Percentiles rank a stretch among this genome's conserved stretches.
Conservation (phyloP, 2,329 filamentous ascomycete species). For the Penicillium sp. region DNA sequence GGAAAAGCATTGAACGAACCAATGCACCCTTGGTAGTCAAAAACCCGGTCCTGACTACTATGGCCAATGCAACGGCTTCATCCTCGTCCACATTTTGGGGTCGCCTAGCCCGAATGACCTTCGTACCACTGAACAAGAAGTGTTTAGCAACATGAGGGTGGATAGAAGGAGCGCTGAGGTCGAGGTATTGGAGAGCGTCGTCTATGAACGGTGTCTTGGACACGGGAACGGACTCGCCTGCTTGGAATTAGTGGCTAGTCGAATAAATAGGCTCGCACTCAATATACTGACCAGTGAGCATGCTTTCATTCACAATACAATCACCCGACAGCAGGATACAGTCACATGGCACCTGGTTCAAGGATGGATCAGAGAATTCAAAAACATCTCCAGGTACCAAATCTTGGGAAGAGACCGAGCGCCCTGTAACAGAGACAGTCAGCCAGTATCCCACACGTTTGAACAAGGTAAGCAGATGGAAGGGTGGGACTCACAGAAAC, state of each 20-base stretch:
- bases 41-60: conserved; percentile 92
- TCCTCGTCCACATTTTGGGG: conserved; percentile 83
- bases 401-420: conserved; percentile 79
- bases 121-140: conserved; percentile 92
- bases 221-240: conserved; percentile 91
- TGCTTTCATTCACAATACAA: conserved; percentile 98
- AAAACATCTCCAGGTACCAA: conserved; percentile 95
- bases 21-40: conserved; percentile 96
- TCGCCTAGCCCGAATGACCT: conserved; percentile 83
- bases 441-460: not conserved
- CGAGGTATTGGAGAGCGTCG: conserved; percentile 70
- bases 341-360: conserved; percentile 87
- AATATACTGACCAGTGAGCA: conserved; percentile 70
- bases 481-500: conserved; percentile 68
- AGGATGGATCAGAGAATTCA: conserved; percentile 88
- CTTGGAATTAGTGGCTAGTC: conserved; percentile 17
- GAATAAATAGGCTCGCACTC: not conserved
- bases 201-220: conserved; percentile 85
- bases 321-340: conserved; percentile 88
- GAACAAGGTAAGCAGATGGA: not conserved
- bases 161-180: conserved; percentile 77
- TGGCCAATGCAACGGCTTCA: conserved; percentile 84
- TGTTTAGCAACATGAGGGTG: conserved; percentile 80
- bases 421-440: conserved; percentile 54
- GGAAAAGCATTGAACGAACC: conserved; percentile 96